Conservation (phyloP, 164 flowering plant genomes). For the Platanus orientalis region DNA sequence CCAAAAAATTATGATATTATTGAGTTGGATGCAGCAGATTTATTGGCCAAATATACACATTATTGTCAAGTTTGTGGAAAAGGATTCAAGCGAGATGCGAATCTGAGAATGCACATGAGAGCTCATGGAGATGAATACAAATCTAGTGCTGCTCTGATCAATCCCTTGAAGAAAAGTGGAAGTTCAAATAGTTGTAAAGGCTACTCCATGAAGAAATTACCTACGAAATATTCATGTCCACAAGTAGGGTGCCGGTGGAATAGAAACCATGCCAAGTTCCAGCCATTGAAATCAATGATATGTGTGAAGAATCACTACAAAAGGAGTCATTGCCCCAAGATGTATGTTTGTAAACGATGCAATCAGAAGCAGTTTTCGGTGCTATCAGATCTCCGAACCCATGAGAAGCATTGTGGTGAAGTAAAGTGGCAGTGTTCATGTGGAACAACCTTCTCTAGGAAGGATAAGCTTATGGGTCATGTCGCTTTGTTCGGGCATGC, state of each 20-base stretch:
- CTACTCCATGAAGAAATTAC: slow-evolving; percentile 4
- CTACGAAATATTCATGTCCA: slow-evolving; percentile 71
- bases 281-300: slow-evolving; percentile 74
- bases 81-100: slow-evolving; percentile 83
- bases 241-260: slow-evolving; percentile 78
- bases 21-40: slow-evolving; percentile 46
- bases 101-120: slow-evolving; percentile 87
- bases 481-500: slow-evolving; percentile 64
- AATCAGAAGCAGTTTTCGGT: slow-evolving; percentile 69
- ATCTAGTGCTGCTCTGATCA: slow-evolving; percentile 45
- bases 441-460: slow-evolving; percentile 75
- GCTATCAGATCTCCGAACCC: slow-evolving; percentile 71
- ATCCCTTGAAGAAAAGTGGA: slow-evolving; percentile 30
- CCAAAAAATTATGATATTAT: slow-evolving; percentile 26
- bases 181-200: not conserved
- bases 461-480: slow-evolving; percentile 82
- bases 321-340: slow-evolving; percentile 80
- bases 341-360: slow-evolving; percentile 73
- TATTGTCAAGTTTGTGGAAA: slow-evolving; percentile 68
- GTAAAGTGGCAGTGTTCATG: slow-evolving; percentile 79
- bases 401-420: slow-evolving; percentile 85
- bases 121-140: slow-evolving; percentile 80
- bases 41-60: slow-evolving; percentile 62
- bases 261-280: slow-evolving; percentile 65
- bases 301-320: slow-evolving; percentile 85